Percentiles rank a stretch among this genome's conserved stretches.
phyloP scores from a whole-genome alignment of 352 stramenopile genomes.

The Pythium plurisporium region DNA sequence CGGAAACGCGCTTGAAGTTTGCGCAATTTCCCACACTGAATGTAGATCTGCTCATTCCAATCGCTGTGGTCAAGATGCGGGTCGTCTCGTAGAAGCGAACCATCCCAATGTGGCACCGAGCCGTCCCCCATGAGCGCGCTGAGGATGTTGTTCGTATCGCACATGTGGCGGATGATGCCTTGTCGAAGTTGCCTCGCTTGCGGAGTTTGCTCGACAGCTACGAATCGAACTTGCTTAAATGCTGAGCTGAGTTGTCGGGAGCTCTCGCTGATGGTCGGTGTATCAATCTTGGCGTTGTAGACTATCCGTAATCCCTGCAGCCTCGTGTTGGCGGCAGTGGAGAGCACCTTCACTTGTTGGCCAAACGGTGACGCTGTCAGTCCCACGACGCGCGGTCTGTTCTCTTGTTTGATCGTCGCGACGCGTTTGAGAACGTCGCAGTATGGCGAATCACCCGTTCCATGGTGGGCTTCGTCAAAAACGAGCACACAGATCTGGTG shows the following conservation, averaged over 20 bases:
- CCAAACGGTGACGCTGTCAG: constrained; percentile 76
- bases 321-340: constrained; percentile 25
- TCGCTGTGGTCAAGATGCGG: not conserved
- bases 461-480: constrained; percentile 81
- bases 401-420: constrained; percentile 15
- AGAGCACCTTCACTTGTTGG: constrained; percentile 27
- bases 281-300: constrained; percentile 56
- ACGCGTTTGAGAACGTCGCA: constrained; percentile 48
- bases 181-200: constrained; percentile 30
- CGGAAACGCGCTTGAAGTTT: constrained; percentile 1
- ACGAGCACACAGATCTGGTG: constrained; percentile 67
- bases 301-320: constrained; percentile 36
- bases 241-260: constrained; percentile 38
- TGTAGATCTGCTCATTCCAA: constrained; percentile 2
- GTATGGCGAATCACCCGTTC: constrained; percentile 59
- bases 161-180: not conserved
- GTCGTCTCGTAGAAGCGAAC: not conserved
- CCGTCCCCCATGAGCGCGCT: not conserved
- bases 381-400: constrained; percentile 48
- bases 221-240: constrained; percentile 61
- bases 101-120: not conserved
- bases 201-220: constrained; percentile 35
- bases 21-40: constrained; percentile 11
- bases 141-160: not conserved
- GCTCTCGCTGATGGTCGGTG: constrained; percentile 48